Evolutionary conservation across 1,139 yeast species (phyloP), one percentile per base, ranked within the genome.

Genomic region (Meyerozyma elateridarum): DNA sequence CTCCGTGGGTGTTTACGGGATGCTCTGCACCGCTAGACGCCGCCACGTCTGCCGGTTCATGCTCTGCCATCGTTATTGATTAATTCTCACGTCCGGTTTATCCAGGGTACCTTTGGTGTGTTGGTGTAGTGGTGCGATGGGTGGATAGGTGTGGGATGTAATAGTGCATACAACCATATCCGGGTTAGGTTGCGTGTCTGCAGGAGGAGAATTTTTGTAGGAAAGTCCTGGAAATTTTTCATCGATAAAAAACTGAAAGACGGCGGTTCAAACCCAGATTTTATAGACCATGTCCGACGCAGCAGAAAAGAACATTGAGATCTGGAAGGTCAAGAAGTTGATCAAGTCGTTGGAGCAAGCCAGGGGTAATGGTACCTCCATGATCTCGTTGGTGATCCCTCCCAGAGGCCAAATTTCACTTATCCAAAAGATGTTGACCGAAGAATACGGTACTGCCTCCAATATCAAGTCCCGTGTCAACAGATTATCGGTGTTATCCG

Each of bases 381-480:
- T 91, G 97, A 91, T 91, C 54, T 88, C 97, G 20, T 72, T 91
- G 58, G 85, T 91, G 51, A 85, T 91, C 44, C 94, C 98, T 29
- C 98, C 98, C 48, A 83, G 77, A 56, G 93, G 94, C 37, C 98
- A 91, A 64, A 83, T 91, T 51, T 74, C 97, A 11, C 75, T 87
- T 51, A 76, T 75, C 40, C 89, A 83, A 54, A 89, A 85, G 66
- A 83, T 85, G 91, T 74, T 91, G 64, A 85, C 96, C 6, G 98
- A 91, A 68, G 98, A 91, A 70, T 89, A 88, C 62, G 98, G 98
- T 60, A 91, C 98, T 13, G 98, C 98, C 4, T 87, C 96, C 30
- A 91, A 91, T 59, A 91, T 91, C 60, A 91, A 91, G 62, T 89
- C 97, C 22, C 84, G 98, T 59, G 98, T 91, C 36, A 91, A 91